phyloP scores from a whole-genome alignment of 352 stramenopile genomes.

The Phytophthora pinifolia region DNA sequence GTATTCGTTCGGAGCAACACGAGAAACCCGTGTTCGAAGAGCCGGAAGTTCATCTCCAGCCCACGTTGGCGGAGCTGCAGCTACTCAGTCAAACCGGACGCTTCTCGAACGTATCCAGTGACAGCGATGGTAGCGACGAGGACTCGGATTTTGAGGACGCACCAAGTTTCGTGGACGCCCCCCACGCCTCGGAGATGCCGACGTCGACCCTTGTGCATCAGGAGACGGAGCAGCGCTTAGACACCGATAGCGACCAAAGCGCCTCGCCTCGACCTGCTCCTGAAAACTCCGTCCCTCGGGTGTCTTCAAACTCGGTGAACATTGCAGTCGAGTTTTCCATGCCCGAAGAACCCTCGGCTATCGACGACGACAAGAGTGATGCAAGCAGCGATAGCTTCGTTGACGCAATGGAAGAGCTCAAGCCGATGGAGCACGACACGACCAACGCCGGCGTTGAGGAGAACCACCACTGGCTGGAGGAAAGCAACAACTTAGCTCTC shows the following conservation, averaged over 20 bases:
- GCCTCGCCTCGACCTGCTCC: conserved; percentile 8
- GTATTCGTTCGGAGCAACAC: conserved; percentile 3
- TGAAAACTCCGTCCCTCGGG: conserved; percentile 2
- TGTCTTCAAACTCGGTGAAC: conserved; percentile 10
- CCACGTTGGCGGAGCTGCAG: conserved; percentile 47
- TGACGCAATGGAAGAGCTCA: conserved; percentile 32
- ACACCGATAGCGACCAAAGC: conserved; percentile 4
- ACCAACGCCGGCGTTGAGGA: conserved; percentile 10
- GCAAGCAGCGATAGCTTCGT: conserved; percentile 33
- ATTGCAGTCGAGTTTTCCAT: conserved; percentile 22
- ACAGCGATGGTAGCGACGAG: conserved; percentile 43
- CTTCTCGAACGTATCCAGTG: conserved; percentile 42
- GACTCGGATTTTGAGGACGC: conserved; percentile 36
- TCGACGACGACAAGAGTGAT: conserved; percentile 29
- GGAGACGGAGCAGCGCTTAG: neutral
- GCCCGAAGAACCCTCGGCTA: conserved; percentile 13
- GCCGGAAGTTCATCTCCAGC: conserved; percentile 23
- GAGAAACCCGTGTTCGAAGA: conserved; percentile 5
- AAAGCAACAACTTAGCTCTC: conserved; percentile 9
- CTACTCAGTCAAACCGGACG: conserved; percentile 47
- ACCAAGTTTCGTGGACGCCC: conserved; percentile 20
- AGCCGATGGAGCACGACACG: conserved; percentile 7
- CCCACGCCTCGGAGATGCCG: neutral
- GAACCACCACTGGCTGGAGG: conserved; percentile 8
- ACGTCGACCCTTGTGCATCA: neutral